A percentile compares a stretch with the other conserved stretches of the same genome.
These are phyloP conservation scores for Erodium trifolium DNA, from an alignment of 441 rosid genomes.

Conservation along the genomic window DNA sequence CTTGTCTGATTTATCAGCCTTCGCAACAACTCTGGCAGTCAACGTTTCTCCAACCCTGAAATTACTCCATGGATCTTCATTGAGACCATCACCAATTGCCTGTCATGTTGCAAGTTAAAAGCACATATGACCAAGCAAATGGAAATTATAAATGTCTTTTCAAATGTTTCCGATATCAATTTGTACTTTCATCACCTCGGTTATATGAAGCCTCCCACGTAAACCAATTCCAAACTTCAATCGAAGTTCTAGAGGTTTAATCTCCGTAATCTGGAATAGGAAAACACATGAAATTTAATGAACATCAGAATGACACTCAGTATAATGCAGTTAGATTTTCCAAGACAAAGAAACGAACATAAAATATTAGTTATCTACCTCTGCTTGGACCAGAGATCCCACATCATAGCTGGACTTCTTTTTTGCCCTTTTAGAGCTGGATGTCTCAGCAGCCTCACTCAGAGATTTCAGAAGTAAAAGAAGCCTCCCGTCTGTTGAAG, in stretches of 20 bases:
- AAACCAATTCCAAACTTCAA: constrained; percentile 76
- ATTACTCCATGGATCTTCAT: constrained; percentile 53
- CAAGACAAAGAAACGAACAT: constrained; percentile 9
- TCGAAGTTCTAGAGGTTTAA: constrained; percentile 73
- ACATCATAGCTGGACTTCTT: constrained; percentile 59
- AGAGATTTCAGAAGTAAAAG: constrained; percentile 75
- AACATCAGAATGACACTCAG: not conserved
- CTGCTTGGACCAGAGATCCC: constrained; percentile 82
- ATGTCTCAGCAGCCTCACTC: constrained; percentile 49
- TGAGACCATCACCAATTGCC: constrained; percentile 43
- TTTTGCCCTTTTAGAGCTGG: constrained; percentile 71
- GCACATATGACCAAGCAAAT: not conserved
- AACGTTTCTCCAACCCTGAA: constrained; percentile 77
- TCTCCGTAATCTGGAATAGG: constrained; percentile 67
- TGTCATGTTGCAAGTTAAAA: constrained; percentile 30
- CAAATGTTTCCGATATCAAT: constrained; percentile 11
- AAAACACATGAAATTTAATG: constrained; percentile 6
- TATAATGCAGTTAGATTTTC: not conserved
- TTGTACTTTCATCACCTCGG: constrained; percentile 52
- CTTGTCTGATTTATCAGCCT: constrained; percentile 43
- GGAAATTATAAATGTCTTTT: constrained; percentile 11
- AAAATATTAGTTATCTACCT: constrained; percentile 41
- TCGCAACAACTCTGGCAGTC: constrained; percentile 64
- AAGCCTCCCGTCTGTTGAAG: constrained; percentile 65
- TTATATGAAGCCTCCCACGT: constrained; percentile 77